phyloP scores from a whole-genome alignment of 164 flowering plant genomes.

The Protea cynaroides region DNA sequence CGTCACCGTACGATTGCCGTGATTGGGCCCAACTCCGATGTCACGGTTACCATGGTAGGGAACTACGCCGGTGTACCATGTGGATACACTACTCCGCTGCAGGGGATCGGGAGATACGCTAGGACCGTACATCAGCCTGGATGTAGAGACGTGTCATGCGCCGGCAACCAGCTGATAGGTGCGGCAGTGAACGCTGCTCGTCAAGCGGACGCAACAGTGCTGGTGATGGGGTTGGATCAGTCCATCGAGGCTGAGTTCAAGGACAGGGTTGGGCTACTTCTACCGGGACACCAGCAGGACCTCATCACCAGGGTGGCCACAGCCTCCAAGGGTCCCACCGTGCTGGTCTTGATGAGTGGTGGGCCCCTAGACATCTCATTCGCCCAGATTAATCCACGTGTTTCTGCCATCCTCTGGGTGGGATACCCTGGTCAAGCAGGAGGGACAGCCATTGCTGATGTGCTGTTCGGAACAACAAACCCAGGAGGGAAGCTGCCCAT shows the following conservation, averaged over 20 bases:
- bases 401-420: constrained; percentile 70
- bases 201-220: constrained; percentile 66
- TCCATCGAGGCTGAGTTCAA: constrained; percentile 71
- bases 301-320: constrained; percentile 57
- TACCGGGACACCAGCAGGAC: constrained; percentile 84
- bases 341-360: constrained; percentile 81
- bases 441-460: constrained; percentile 85
- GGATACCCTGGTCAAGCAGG: constrained; percentile 97
- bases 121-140: constrained; percentile 57
- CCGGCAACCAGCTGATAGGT: constrained; percentile 30
- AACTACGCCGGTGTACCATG: constrained; percentile 85
- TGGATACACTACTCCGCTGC: constrained; percentile 64
- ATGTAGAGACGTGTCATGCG: constrained; percentile 57
- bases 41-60: constrained; percentile 77
- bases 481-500: constrained; percentile 90
- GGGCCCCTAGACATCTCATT: constrained; percentile 84
- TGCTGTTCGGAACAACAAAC: constrained; percentile 65
- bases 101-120: constrained; percentile 58
- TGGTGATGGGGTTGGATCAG: constrained; percentile 90
- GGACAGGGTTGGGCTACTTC: constrained; percentile 56
- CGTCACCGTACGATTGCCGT: constrained; percentile 65
- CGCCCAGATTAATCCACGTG: constrained; percentile 54
- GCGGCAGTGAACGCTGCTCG: constrained; percentile 63
- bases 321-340: constrained; percentile 69
- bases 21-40: constrained; percentile 80